These are phyloP conservation scores for Scedosporium dehoogii DNA, from an alignment of 2,329 filamentous ascomycete species.

Conservation along the genomic window DNA sequence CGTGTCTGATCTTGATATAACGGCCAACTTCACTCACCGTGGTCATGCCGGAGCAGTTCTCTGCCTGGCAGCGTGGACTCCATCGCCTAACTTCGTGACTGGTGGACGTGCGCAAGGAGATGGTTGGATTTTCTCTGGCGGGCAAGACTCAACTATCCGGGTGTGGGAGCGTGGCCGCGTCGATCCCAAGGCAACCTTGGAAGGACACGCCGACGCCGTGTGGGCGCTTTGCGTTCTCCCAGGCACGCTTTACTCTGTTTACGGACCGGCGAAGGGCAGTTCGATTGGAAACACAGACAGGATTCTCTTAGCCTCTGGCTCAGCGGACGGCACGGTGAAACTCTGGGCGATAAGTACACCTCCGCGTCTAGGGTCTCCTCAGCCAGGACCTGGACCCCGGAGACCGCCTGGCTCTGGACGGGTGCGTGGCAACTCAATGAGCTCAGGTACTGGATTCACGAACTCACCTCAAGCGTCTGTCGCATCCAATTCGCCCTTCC, in stretches of 20 bases:
- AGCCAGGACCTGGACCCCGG: constrained; percentile 51
- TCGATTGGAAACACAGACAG: constrained; percentile 74
- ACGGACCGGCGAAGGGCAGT: constrained; percentile 56
- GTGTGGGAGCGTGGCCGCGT: constrained; percentile 94
- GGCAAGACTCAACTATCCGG: constrained; percentile 83
- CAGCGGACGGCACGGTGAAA: constrained; percentile 82
- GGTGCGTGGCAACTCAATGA: constrained; percentile 83
- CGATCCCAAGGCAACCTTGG: constrained; percentile 87
- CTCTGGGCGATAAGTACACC: constrained; percentile 92
- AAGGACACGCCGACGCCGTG: constrained; percentile 90
- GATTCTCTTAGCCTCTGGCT: constrained; percentile 82
- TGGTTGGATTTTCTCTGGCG: constrained; percentile 97
- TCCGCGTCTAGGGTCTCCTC: constrained; percentile 73
- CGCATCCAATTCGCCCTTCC: constrained; percentile 76
- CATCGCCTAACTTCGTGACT: constrained; percentile 79
- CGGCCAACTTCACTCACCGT: constrained; percentile 88
- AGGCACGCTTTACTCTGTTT: constrained; percentile 67
- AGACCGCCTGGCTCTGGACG: constrained; percentile 57
- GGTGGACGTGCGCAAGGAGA: constrained; percentile 82
- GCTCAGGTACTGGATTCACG: constrained; percentile 84
- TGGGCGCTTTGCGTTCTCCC: constrained; percentile 94
- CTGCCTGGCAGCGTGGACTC: constrained; percentile 75
- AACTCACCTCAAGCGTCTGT: constrained; percentile 82
- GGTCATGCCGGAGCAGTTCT: constrained; percentile 89
- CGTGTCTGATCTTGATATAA: constrained; percentile 74